Percentiles rank a stretch among this genome's conserved stretches.
Evolutionary conservation across 2,329 filamentous ascomycete genomes (phyloP).

Genomic region (Alternaria alternata): DNA sequence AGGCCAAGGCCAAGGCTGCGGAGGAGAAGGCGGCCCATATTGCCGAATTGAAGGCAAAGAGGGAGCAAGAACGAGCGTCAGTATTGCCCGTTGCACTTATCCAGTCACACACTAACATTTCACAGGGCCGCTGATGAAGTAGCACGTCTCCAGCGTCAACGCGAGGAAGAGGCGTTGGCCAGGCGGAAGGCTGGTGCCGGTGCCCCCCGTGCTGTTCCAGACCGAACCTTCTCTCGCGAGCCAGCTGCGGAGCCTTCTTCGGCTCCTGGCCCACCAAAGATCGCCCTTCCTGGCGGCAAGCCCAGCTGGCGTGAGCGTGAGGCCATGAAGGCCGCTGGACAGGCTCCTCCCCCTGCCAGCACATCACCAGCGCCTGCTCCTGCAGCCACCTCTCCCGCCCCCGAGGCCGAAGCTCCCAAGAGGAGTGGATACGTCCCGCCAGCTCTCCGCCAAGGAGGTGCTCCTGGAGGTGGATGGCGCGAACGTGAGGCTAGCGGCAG

Average conservation of each 20-base stretch:
- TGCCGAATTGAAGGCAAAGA: constrained; percentile 72
- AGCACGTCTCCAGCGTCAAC: constrained; percentile 73
- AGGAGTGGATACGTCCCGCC: constrained; percentile 58
- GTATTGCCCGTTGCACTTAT: constrained; percentile 36
- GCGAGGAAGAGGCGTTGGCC: constrained; percentile 88
- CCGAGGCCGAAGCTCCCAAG: constrained; percentile 48
- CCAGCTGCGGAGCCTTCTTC: constrained; percentile 47
- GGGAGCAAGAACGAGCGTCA: constrained; percentile 67
- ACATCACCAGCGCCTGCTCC: constrained; percentile 46
- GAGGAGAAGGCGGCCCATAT: constrained; percentile 80
- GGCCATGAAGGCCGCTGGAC: constrained; percentile 56
- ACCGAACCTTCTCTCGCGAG: constrained; percentile 43
- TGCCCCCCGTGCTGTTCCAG: constrained; percentile 34
- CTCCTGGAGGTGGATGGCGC: constrained; percentile 48
- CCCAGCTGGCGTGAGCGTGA: constrained; percentile 79
- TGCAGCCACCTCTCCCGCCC: constrained; percentile 40
- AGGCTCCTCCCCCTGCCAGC: constrained; percentile 38
- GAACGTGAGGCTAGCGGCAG: constrained; percentile 45
- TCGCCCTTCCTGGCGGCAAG: constrained; percentile 69
- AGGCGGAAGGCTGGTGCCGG: constrained; percentile 60
- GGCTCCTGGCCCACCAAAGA: constrained; percentile 65
- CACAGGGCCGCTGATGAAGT: constrained; percentile 68
- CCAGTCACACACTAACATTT: constrained; percentile 45
- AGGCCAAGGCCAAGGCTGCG: constrained; percentile 80
- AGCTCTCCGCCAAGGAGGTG: constrained; percentile 50